phyloP scores from a whole-genome alignment of 345 rosid genomes.

The Chamaenerion angustifolium region DNA sequence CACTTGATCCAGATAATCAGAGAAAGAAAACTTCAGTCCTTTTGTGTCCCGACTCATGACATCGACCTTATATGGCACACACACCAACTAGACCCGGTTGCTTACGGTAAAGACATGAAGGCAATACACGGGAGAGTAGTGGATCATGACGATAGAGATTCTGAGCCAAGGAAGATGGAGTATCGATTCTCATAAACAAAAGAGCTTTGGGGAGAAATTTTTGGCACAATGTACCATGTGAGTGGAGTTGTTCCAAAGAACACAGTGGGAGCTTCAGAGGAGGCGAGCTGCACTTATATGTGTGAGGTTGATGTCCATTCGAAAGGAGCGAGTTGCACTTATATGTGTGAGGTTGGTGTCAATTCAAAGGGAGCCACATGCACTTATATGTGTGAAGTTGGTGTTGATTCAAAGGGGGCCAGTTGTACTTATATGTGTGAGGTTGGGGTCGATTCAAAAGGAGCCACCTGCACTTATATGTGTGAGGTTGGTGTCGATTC shows the following conservation, averaged over 20 bases:
- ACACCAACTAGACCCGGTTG: background rate
- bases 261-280: no score
- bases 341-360: no score
- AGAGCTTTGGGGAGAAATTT: background rate
- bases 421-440: no score
- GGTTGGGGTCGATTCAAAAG: no score
- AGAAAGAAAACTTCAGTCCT: slow-evolving; percentile 10
- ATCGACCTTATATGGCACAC: slow-evolving; percentile 16
- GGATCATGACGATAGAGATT: slow-evolving; percentile 3
- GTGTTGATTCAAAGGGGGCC: no score
- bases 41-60: slow-evolving; percentile 21
- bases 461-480: no score
- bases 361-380: no score
- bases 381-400: no score
- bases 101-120: background rate
- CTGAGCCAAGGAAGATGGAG: background rate
- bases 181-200: background rate
- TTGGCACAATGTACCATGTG: background rate
- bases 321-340: no score
- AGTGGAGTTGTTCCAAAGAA: background rate
- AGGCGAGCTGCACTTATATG: no score
- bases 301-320: no score
- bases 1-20: slow-evolving; percentile 18
- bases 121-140: background rate
- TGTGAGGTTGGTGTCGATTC: no score